A percentile compares a stretch with the other conserved stretches of the same genome.
These are phyloP conservation scores for Plectosphaerella plurivora DNA, from an alignment of 2,329 filamentous ascomycete genomes.

Conservation along the genomic window DNA sequence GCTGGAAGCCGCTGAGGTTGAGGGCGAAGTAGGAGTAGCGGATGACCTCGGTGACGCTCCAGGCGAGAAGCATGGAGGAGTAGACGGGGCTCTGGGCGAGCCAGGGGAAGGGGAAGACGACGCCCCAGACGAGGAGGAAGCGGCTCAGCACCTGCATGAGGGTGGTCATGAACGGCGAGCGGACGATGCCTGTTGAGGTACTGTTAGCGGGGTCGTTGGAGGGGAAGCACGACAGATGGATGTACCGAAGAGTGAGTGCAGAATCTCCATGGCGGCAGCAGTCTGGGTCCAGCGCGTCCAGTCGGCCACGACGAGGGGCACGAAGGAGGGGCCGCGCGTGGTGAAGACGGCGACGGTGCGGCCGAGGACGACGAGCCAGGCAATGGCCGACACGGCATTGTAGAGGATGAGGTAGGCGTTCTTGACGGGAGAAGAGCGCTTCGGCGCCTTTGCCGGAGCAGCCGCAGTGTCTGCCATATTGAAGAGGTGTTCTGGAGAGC, in stretches of 20 bases:
- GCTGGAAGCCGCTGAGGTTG: conserved; percentile 59
- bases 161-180: conserved; percentile 81
- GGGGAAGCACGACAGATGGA: too few species aligned
- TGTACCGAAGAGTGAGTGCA: conserved; percentile 75
- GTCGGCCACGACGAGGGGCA: conserved; percentile 58
- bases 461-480: conserved; percentile 12
- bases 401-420: conserved; percentile 76
- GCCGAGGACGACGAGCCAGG: conserved; percentile 75
- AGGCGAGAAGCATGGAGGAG: conserved; percentile 76
- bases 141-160: conserved; percentile 85
- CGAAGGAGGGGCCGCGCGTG: conserved; percentile 49
- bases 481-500: conserved; percentile 8
- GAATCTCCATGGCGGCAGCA: conserved; percentile 73
- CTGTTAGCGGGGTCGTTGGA: background rate
- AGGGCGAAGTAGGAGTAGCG: conserved; percentile 89
- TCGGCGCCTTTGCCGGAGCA: conserved; percentile 12
- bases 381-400: conserved; percentile 71
- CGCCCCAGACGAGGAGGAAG: conserved; percentile 82
- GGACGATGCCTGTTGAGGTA: conserved; percentile 64
- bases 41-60: conserved; percentile 88
- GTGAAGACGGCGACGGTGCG: conserved; percentile 56
- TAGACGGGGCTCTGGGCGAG: conserved; percentile 61
- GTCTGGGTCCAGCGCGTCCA: conserved; percentile 81
- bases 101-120: conserved; percentile 70
- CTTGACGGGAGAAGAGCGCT: conserved; percentile 40